Evolutionary conservation across 495 filamentous ascomycete species (phyloP).

Genomic region (Podospora fimiseda): DNA sequence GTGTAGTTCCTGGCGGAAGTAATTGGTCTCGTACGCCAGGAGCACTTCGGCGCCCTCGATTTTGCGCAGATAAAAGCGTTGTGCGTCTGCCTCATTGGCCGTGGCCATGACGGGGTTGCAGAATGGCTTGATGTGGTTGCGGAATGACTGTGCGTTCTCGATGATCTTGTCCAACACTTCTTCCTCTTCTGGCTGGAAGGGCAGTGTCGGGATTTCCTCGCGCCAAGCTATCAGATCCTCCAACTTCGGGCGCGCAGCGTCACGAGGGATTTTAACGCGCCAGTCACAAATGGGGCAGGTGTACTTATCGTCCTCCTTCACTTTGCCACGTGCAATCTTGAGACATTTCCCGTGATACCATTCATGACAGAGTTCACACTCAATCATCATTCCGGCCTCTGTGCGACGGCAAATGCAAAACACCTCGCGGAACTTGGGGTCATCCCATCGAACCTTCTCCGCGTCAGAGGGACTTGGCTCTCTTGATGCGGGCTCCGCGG

Average conservation of each 20-base stretch:
- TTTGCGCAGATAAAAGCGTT: slow-evolving; percentile 97
- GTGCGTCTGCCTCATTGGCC: slow-evolving; percentile 74
- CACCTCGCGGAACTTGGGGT: slow-evolving; percentile 61
- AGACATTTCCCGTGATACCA: slow-evolving; percentile 99
- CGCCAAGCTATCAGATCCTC: slow-evolving; percentile 88
- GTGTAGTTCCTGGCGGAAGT: slow-evolving; percentile 92
- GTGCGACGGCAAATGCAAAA: slow-evolving; percentile 94
- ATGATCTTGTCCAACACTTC: slow-evolving; percentile 77
- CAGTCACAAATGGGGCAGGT: slow-evolving; percentile 98
- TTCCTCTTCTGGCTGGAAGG: slow-evolving; percentile 96
- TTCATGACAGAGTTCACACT: slow-evolving; percentile 95
- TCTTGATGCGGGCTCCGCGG: slow-evolving; percentile 85
- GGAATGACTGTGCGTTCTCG: slow-evolving; percentile 74
- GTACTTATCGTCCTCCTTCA: slow-evolving; percentile 97
- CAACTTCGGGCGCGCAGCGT: slow-evolving; percentile 90
- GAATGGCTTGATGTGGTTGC: slow-evolving; percentile 70
- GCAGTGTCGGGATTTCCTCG: slow-evolving; percentile 71
- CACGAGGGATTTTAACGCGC: slow-evolving; percentile 95
- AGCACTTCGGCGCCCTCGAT: slow-evolving; percentile 97
- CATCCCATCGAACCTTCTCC: slow-evolving; percentile 45
- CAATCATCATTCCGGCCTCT: slow-evolving; percentile 99
- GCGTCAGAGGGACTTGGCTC: slow-evolving; percentile 67
- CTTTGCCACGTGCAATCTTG: slow-evolving; percentile 94
- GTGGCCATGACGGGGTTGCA: slow-evolving; percentile 77
- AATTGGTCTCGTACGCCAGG: slow-evolving; percentile 88